phyloP scores from a whole-genome alignment of 2,329 filamentous ascomycete genomes.

The Hypoxylon sp. region DNA sequence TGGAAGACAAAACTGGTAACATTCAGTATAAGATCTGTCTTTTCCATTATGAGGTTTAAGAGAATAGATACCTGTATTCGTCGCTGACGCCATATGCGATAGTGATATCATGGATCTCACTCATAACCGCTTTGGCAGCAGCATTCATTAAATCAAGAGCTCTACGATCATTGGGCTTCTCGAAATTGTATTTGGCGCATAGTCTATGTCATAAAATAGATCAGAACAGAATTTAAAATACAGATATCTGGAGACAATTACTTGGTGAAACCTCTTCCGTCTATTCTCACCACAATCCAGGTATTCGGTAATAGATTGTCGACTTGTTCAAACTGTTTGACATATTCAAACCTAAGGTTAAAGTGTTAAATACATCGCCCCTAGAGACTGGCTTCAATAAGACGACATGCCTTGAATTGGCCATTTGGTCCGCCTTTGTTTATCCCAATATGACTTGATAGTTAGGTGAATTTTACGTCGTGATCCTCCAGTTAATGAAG shows the following conservation, averaged over 20 bases:
- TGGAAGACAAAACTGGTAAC: constrained; percentile 85
- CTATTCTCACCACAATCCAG: constrained; percentile 94
- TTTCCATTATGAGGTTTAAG: background rate
- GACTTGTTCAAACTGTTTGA: constrained; percentile 87
- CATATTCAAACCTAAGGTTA: constrained; percentile 85
- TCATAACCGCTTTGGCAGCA: constrained; percentile 87
- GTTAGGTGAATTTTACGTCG: background rate
- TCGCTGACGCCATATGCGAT: constrained; percentile 96
- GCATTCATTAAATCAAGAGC: constrained; percentile 95
- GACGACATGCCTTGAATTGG: constrained; percentile 67
- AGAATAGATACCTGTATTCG: constrained; percentile 78
- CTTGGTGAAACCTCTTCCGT: constrained; percentile 97
- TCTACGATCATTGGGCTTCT: constrained; percentile 91
- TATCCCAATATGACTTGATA: background rate
- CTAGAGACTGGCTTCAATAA: constrained; percentile 6
- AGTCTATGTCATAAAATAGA: constrained; percentile 69
- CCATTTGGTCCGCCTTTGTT: constrained; percentile 57
- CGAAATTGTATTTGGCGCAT: constrained; percentile 85
- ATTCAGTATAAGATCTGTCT: constrained; percentile 41
- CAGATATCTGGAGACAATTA: constrained; percentile 59
- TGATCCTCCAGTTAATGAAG: background rate
- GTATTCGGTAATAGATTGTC: constrained; percentile 89
- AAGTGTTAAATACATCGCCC: constrained; percentile 43
- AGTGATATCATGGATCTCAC: constrained; percentile 85
- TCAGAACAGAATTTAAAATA: constrained; percentile 13